A percentile compares a stretch with the other conserved stretches of the same genome.
These are phyloP conservation scores for Podospora pseudoanserina DNA, from an alignment of 495 filamentous ascomycete species.

Conservation along the genomic window DNA sequence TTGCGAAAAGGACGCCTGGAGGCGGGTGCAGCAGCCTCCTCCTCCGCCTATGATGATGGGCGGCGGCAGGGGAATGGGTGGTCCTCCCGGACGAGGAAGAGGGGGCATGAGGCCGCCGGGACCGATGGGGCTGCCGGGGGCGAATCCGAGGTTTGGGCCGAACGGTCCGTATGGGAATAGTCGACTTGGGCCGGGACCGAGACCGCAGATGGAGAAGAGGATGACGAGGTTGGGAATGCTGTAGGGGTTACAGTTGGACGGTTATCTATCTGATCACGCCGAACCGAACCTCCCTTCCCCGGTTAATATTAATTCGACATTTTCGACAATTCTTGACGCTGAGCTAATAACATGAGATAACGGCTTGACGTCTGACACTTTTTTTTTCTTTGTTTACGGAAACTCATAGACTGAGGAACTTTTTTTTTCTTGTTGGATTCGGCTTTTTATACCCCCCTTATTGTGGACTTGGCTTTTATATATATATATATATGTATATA, in stretches of 20 bases:
- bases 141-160: not conserved
- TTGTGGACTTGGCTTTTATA: not conserved
- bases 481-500: slow-evolving; percentile 18
- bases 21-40: slow-evolving; percentile 41
- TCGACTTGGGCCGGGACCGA: slow-evolving; percentile 21
- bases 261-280: not conserved
- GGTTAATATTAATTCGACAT: not conserved
- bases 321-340: slow-evolving; percentile 4
- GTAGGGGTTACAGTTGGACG: slow-evolving; percentile 33
- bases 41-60: slow-evolving; percentile 5
- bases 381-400: not conserved
- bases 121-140: not conserved
- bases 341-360: slow-evolving; percentile 1
- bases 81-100: slow-evolving; percentile 12
- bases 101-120: slow-evolving; percentile 15
- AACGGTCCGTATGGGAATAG: slow-evolving; percentile 18
- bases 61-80: slow-evolving; percentile 4
- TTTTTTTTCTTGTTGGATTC: not conserved
- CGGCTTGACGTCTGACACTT: slow-evolving; percentile 13
- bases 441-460: slow-evolving; percentile 5
- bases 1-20: slow-evolving; percentile 82
- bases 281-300: not conserved
- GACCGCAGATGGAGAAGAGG: slow-evolving; percentile 62
- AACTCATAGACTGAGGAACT: slow-evolving; percentile 16
- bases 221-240: slow-evolving; percentile 89